A percentile compares a stretch with the other conserved stretches of the same genome.
These are phyloP conservation scores for Pyrenula massariospora DNA, from an alignment of 495 filamentous ascomycete species.

Conservation along the genomic window DNA sequence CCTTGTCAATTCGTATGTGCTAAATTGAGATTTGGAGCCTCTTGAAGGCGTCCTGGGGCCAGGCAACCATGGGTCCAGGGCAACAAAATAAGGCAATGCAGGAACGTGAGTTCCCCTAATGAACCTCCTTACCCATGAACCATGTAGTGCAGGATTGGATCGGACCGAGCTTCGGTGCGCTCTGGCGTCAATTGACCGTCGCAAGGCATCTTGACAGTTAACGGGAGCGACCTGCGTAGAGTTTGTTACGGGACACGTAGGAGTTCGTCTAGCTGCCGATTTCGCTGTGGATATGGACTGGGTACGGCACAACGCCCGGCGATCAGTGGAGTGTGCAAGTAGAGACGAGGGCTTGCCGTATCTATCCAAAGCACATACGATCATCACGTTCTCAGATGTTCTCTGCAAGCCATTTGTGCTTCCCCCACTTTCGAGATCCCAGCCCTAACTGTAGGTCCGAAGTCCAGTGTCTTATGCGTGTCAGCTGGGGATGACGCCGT, in stretches of 20 bases:
- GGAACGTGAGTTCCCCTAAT: neutral
- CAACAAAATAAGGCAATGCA: neutral
- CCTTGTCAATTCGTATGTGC: too few species aligned
- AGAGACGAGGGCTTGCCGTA: too few species aligned
- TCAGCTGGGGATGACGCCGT: neutral
- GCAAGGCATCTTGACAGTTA: neutral
- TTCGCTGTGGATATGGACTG: neutral
- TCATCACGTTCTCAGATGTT: too few species aligned
- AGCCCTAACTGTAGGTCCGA: too few species aligned
- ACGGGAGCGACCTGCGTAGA: neutral
- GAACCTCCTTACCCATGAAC: neutral
- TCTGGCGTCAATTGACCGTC: neutral
- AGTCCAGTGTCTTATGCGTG: too few species aligned
- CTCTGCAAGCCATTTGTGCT: too few species aligned
- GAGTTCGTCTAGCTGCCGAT: neutral
- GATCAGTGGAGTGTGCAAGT: neutral
- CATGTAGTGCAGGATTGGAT: neutral
- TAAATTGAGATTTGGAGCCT: neutral
- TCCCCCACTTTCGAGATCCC: too few species aligned
- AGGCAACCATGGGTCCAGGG: too few species aligned
- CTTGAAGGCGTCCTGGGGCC: neutral
- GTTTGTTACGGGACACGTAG: neutral
- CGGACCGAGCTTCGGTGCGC: neutral
- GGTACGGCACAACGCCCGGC: neutral
- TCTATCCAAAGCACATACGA: too few species aligned